These are phyloP conservation scores for Sphaerosporella brunnea DNA, from an alignment of 495 filamentous ascomycete species.

Conservation along the genomic window DNA sequence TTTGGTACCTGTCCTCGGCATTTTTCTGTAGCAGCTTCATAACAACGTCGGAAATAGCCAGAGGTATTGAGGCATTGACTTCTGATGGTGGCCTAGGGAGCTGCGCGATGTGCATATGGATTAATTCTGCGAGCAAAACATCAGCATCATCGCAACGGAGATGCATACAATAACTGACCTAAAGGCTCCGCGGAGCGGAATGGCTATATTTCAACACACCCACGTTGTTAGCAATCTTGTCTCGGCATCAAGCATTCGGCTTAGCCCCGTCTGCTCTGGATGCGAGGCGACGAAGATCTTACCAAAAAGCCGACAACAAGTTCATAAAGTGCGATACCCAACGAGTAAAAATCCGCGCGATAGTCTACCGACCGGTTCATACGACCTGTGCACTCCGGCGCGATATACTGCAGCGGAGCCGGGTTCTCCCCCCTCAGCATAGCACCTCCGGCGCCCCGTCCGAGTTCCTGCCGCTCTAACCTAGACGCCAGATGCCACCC, in stretches of 20 bases:
- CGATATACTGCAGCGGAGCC: constrained; percentile 24
- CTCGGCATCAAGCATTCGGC: neutral
- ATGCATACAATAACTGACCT: neutral
- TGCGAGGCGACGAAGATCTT: neutral
- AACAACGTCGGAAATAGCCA: constrained; percentile 45
- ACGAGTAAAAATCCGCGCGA: constrained; percentile 25
- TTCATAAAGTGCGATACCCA: constrained; percentile 24
- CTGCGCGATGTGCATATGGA: constrained; percentile 25
- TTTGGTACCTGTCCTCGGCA: constrained; percentile 53
- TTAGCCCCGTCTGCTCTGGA: too few relatives aligned
- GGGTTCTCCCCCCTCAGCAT: constrained; percentile 25
- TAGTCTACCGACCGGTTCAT: constrained; percentile 27
- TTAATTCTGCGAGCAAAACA: constrained; percentile 12
- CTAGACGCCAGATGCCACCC: constrained; percentile 26
- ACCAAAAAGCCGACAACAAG: constrained; percentile 23
- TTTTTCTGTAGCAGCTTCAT: constrained; percentile 56
- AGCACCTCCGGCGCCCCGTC: constrained; percentile 18
- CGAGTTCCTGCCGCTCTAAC: constrained; percentile 22
- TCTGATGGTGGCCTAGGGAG: constrained; percentile 23
- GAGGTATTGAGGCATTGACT: constrained; percentile 34
- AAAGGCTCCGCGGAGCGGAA: constrained; percentile 23
- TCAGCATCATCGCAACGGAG: neutral
- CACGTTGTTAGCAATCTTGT: neutral
- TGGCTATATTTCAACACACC: constrained; percentile 7
- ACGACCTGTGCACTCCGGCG: constrained; percentile 24